phyloP scores from a whole-genome alignment of 2,329 filamentous ascomycete genomes.

The Colletotrichum musae region DNA sequence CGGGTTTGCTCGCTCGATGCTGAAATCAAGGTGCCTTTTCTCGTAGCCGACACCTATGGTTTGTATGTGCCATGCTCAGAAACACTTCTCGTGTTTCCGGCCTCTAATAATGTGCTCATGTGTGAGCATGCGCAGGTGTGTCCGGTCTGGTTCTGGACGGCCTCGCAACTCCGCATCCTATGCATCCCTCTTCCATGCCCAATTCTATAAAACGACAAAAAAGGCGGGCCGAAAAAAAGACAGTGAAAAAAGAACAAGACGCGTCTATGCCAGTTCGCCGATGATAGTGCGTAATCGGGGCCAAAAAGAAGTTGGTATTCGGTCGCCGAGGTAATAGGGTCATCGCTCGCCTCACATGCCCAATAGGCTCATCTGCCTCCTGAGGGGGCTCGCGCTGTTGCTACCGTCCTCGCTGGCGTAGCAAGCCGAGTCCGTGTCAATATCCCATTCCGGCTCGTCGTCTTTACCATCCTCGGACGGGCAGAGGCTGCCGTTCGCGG shows the following conservation, averaged over 20 bases:
- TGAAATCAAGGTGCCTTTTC: background rate
- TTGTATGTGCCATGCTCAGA: constrained; percentile 3
- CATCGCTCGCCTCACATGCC: constrained; percentile 62
- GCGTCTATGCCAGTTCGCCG: background rate
- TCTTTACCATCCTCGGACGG: constrained; percentile 66
- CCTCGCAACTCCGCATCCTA: background rate
- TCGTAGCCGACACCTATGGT: background rate
- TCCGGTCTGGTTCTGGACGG: constrained; percentile 7
- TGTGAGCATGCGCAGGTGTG: background rate
- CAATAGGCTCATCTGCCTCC: constrained; percentile 81
- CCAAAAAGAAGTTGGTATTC: background rate
- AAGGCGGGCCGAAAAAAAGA: background rate
- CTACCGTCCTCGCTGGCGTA: constrained; percentile 82
- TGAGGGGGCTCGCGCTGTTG: constrained; percentile 75
- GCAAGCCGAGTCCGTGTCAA: constrained; percentile 87
- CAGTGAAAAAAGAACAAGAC: background rate
- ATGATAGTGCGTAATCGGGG: too few species aligned
- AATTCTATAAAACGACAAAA: constrained; percentile 18
- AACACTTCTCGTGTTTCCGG: background rate
- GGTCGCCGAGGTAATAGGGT: background rate
- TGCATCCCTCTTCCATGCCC: constrained; percentile 3
- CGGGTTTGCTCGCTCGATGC: background rate
- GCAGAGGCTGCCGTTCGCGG: constrained; percentile 48
- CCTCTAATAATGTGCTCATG: constrained; percentile 8
- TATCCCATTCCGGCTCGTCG: constrained; percentile 84